These are phyloP conservation scores for Nicotiana undulata DNA, from an alignment of 257 asterid species.

Conservation along the genomic window DNA sequence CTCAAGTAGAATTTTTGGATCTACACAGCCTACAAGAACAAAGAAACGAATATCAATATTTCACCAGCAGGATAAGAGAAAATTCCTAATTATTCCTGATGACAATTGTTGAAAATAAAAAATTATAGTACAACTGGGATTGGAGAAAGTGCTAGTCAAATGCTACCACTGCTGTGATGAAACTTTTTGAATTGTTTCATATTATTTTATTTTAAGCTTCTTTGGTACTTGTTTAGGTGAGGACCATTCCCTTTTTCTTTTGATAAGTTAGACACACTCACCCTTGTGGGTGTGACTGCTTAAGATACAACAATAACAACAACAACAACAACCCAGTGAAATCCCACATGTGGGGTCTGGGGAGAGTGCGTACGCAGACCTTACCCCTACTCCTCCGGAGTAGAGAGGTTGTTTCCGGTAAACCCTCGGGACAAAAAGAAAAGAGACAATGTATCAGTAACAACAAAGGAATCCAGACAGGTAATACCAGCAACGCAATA, in stretches of 20 bases:
- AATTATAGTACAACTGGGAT: neutral
- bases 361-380: too few species aligned
- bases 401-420: too few species aligned
- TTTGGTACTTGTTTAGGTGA: neutral
- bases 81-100: neutral
- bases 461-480: too few species aligned
- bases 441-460: too few species aligned
- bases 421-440: too few species aligned
- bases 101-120: neutral
- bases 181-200: neutral
- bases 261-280: neutral
- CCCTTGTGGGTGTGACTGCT: neutral
- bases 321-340: too few species aligned
- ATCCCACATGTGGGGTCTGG: too few species aligned
- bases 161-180: neutral
- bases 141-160: neutral
- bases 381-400: too few species aligned
- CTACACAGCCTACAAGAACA: slow-evolving; percentile 50
- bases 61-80: slow-evolving; percentile 1
- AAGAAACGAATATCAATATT: neutral
- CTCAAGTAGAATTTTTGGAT: slow-evolving; percentile 83
- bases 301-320: too few species aligned
- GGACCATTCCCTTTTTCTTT: neutral
- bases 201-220: neutral
- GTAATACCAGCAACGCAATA: too few species aligned